Conservation (phyloP, 306 rosid genomes). For the Alnus glutinosa region DNA sequence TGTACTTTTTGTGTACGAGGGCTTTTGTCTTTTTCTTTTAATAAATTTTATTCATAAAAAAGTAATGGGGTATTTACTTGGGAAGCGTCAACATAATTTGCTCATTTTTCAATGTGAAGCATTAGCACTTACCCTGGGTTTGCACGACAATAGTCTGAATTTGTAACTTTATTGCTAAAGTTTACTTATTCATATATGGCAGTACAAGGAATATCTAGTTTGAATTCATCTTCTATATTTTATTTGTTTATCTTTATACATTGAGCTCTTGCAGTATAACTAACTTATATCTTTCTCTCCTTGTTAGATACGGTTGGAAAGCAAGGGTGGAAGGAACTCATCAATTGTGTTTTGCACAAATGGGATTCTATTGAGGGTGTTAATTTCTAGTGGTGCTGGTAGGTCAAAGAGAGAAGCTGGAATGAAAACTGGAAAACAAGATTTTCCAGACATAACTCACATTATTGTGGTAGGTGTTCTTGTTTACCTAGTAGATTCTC, state of each 20-base stretch:
- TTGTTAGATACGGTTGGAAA: constrained; percentile 88
- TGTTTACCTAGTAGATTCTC: constrained; percentile 1
- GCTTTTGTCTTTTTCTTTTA: too few species aligned
- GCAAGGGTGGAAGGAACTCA: constrained; percentile 78
- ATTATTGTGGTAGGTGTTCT: constrained; percentile 75
- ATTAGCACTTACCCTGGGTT: not conserved
- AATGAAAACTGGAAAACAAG: constrained; percentile 34
- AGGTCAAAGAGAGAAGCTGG: constrained; percentile 27
- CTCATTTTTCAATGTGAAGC: not conserved
- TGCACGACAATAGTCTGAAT: not conserved
- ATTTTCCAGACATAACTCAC: constrained; percentile 66
- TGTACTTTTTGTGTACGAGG: too few species aligned
- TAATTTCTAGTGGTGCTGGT: constrained; percentile 55
- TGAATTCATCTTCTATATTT: constrained; percentile 3
- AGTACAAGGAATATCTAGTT: not conserved
- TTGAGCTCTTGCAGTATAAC: constrained; percentile 6
- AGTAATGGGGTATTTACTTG: not conserved
- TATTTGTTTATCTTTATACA: not conserved
- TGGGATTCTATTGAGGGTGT: constrained; percentile 77
- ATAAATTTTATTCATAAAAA: too few species aligned
- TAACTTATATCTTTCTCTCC: constrained; percentile 19
- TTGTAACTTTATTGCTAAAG: not conserved
- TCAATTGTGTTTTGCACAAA: constrained; percentile 90
- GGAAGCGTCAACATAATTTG: not conserved
- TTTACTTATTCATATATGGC: not conserved